Evolutionary conservation across 192 early-diverging fungal genomes (phyloP).

Genomic region (Rhizophagus sp.): DNA sequence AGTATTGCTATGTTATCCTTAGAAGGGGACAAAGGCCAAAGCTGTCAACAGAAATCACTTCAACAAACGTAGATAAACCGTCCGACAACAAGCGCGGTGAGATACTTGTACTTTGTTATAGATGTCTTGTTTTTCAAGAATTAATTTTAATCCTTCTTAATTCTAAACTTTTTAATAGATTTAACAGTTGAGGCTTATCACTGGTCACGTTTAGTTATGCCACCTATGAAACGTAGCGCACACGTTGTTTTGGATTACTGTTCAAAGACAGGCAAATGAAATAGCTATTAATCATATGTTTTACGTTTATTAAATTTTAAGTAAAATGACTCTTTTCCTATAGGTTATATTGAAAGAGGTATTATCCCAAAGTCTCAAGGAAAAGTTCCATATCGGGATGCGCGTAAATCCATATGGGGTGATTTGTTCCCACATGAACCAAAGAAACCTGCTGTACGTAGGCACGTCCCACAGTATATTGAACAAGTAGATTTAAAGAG

Average conservation of each 20-base stretch:
- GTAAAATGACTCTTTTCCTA: background rate
- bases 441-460: conserved; percentile 44
- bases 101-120: background rate
- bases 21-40: conserved; percentile 62
- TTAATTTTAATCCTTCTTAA: background rate
- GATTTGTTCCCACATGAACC: conserved; percentile 77
- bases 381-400: conserved; percentile 72
- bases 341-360: conserved; percentile 62
- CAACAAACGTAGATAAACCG: background rate
- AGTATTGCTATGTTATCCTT: conserved; percentile 79
- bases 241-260: conserved; percentile 77
- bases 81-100: background rate
- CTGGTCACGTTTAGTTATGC: conserved; percentile 74
- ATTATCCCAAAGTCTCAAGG: conserved; percentile 70
- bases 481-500: background rate
- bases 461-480: background rate
- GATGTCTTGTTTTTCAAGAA: too few relatives aligned
- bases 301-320: background rate
- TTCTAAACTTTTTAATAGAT: conserved; percentile 15
- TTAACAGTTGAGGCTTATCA: conserved; percentile 37
- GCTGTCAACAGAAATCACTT: background rate
- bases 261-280: conserved; percentile 42
- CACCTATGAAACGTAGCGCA: conserved; percentile 75
- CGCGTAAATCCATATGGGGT: conserved; percentile 79
- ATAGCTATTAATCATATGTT: background rate